Base-by-base conservation (phyloP, 208 protist species). In the Balamuthia mandrillaris region DNA sequence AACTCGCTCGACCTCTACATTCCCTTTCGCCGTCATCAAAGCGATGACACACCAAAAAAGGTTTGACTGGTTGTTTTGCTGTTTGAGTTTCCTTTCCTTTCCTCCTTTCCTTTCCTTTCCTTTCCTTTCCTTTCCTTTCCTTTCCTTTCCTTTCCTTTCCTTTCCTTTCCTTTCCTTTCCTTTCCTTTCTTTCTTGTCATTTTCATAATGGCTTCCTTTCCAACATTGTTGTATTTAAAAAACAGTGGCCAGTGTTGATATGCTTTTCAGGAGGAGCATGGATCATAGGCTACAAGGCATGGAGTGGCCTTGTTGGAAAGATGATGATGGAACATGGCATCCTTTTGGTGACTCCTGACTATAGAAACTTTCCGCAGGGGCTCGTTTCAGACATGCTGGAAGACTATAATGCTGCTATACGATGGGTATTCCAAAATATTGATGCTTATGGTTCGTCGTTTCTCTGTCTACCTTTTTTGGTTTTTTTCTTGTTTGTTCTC, bases 1-100 rank as follows among this genome's bases (percentile, higher is more conserved):
- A 79, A 79, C 27, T 79, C 42, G 31, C 29, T 79, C 3, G 70
- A 79, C 49, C 51, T 79, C 49, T 79, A 79, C 49, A 12, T 79
- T 6, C 70, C 70, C 1, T 47, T 47, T 27, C n/a, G 31, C 42
- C 42, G 35, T 1, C 42, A 27, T 18, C 44, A 47, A 12, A 24
- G 70, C n/a, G n/a, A n/a, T n/a, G n/a, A n/a, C n/a, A n/a, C n/a
- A n/a, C n/a, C n/a, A n/a, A n/a, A n/a, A n/a, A n/a, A n/a, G n/a
- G n/a, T n/a, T n/a, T n/a, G n/a, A n/a, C n/a, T n/a, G n/a, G n/a
- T n/a, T n/a, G n/a, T n/a, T n/a, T n/a, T n/a, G n/a, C n/a, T n/a
- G n/a, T n/a, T n/a, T n/a, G n/a, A n/a, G n/a, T n/a, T n/a, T n/a
- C n/a, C n/a, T n/a, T n/a, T n/a, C n/a, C n/a, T n/a, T n/a, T n/a